Base-by-base conservation (phyloP, 129 eudicot species). In the Lactuca saligna region DNA sequence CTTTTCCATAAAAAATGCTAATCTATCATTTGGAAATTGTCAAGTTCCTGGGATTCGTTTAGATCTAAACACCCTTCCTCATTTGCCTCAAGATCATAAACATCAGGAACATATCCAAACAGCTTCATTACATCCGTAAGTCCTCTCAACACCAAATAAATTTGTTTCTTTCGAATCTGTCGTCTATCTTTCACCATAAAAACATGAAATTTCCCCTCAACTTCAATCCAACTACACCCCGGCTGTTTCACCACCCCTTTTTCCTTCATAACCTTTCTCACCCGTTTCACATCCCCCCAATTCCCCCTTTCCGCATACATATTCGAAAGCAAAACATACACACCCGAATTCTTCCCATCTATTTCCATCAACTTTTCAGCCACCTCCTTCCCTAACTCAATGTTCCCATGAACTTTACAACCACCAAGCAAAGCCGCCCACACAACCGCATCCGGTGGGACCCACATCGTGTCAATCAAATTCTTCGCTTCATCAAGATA, bases 161-260 rank as follows among this genome's bases (percentile, higher is more conserved):
- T 75, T 50, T 80, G 66, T 57, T 50, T 80, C 72, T 63, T 75
- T 64, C 44, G 54, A 63, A 73, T 65, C 17, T 70, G 84, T 7
- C 84, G 49, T 64, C 55, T 70, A 70, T 80, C 80, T 70, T 75
- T 80, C 66, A 80, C 74, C 84, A 80, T 68, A 63, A 80, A 80
- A 51, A 80, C 80, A 57, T 75, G 69, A 65, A 80, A 73, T 39
- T 74, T 68, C 17, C 80, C 79, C 58, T 80, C 54, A n/a, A 80
- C 10, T 57, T 80, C 84, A 41, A 80, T 80, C 84, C 84, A 80
- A 57, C 84, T 75, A 71, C 84, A 80, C 6, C 84, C 80, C 7
- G 80, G 84, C 42, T 80, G 80, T 59, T 75, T 80, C 39, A 75
- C 16, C 1, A 80, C 64, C 0, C 78, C 78, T 31, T 54, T 46